Conservation (phyloP, 2,329 filamentous ascomycete species). For the Fusarium euwallaceae region DNA sequence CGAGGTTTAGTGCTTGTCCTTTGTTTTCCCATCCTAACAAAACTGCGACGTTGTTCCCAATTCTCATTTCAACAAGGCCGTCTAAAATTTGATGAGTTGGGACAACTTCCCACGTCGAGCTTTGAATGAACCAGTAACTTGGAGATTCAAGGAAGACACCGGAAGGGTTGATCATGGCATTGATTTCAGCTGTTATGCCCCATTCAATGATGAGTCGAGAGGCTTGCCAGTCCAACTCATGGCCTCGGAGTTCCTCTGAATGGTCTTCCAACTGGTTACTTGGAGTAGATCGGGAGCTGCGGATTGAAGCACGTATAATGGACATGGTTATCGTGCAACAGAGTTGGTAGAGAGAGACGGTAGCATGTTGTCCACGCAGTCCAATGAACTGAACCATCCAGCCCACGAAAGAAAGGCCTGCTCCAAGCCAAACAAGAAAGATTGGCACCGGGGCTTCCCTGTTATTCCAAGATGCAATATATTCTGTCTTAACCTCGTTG, state of each 20-base stretch:
- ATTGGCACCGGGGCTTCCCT: not conserved
- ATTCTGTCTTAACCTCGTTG: not conserved
- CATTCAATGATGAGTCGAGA: not conserved
- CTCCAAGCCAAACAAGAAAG: not conserved
- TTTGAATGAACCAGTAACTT: too few relatives aligned
- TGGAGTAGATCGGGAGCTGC: not conserved
- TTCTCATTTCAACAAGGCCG: not conserved
- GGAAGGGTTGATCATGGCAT: too few relatives aligned
- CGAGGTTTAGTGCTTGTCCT: not conserved
- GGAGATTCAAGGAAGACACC: too few relatives aligned
- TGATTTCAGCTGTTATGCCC: too few relatives aligned
- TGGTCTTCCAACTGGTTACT: not conserved
- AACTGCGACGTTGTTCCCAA: not conserved
- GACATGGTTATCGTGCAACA: not conserved
- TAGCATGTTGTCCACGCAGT: not conserved
- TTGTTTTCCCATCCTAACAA: not conserved
- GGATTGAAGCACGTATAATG: not conserved
- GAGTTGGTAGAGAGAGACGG: not conserved
- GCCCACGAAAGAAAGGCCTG: not conserved
- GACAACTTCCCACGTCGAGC: too few relatives aligned
- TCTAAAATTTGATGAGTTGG: too few relatives aligned
- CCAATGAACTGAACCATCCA: not conserved
- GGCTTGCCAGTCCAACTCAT: not conserved
- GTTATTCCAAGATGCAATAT: not conserved
- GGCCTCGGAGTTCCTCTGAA: not conserved